Evolutionary conservation across 83 land plant genomes (phyloP).

Genomic region (Picea engelmannii): DNA sequence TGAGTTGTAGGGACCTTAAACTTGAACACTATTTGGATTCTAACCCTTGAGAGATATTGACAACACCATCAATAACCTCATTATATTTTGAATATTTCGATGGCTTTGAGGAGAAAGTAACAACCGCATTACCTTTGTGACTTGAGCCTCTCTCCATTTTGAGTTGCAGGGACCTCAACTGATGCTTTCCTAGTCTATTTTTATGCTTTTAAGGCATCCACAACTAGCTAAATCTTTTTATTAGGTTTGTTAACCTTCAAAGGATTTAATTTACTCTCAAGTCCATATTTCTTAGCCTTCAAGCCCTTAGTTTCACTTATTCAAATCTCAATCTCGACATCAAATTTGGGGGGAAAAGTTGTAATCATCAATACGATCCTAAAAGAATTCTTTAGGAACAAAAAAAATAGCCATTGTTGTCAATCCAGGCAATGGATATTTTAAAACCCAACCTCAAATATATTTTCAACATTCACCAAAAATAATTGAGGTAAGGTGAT

Average conservation of each 20-base stretch:
- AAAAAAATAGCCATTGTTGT: conserved; percentile 47
- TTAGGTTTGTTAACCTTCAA: too few species aligned
- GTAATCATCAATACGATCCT: not conserved
- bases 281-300: not conserved
- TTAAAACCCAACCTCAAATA: conserved; percentile 20
- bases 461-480: conserved; percentile 44
- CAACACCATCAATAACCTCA: not conserved
- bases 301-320: not conserved
- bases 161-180: not conserved
- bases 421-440: conserved; percentile 67
- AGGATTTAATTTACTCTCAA: not conserved
- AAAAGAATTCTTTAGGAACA: conserved; percentile 37
- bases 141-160: not conserved
- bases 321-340: conserved; percentile 15
- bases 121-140: not conserved
- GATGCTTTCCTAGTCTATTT: not conserved
- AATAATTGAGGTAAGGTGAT: conserved; percentile 30
- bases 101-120: not conserved
- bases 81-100: too few species aligned
- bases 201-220: not conserved
- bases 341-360: not conserved
- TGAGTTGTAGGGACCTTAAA: not conserved
- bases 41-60: not conserved
- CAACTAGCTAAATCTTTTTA: too few species aligned
- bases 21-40: conserved; percentile 5